A percentile compares a stretch with the other conserved stretches of the same genome.
phyloP scores from a whole-genome alignment of 2,329 filamentous ascomycete species.

The Ceratocystis ficicola region DNA sequence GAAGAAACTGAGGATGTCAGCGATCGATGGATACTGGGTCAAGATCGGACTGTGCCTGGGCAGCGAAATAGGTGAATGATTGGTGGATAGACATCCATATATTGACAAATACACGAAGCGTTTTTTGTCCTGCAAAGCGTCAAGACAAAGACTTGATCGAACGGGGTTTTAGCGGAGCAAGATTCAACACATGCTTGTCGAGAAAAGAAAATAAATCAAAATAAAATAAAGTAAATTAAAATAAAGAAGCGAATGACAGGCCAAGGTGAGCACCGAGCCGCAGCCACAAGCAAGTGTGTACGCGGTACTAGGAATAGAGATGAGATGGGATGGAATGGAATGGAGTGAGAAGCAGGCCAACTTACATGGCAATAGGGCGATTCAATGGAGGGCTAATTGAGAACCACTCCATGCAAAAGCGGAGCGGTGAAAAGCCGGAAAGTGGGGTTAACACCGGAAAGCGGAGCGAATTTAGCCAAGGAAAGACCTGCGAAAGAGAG shows the following conservation, averaged over 20 bases:
- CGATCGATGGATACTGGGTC: background rate
- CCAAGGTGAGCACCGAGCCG: background rate
- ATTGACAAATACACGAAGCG: background rate
- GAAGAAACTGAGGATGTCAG: background rate
- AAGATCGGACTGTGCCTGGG: background rate
- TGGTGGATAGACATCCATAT: background rate
- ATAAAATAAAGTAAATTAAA: too few relatives aligned
- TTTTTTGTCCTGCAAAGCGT: background rate
- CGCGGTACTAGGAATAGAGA: background rate
- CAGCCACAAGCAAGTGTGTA: too few relatives aligned
- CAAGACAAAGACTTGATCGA: background rate
- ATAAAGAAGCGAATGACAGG: background rate
- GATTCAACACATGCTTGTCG: background rate
- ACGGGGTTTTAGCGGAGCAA: background rate
- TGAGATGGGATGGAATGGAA: background rate
- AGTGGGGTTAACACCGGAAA: background rate
- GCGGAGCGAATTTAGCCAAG: background rate
- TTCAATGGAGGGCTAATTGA: background rate
- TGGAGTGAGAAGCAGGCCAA: background rate
- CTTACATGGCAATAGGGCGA: background rate
- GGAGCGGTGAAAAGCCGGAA: background rate
- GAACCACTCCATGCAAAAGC: background rate
- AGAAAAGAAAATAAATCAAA: background rate
- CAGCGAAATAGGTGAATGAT: background rate
- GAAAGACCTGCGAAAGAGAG: background rate